These are phyloP conservation scores for Leccinum subrobustum DNA, from an alignment of 1,284 basidiomycete species.

Conservation along the genomic window DNA sequence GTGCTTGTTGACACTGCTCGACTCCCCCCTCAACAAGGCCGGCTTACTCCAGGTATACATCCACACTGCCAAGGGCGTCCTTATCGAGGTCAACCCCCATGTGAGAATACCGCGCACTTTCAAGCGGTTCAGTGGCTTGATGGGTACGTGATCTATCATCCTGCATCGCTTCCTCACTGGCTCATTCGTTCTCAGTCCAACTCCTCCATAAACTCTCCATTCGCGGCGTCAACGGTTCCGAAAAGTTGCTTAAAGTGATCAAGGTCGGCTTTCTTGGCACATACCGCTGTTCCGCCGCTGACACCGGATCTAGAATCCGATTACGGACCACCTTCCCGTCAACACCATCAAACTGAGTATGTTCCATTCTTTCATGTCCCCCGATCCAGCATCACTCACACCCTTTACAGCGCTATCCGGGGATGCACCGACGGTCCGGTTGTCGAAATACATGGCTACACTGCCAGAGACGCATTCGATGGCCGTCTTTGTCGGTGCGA, in stretches of 20 bases:
- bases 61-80: slow-evolving; percentile 93
- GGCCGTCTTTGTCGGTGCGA: slow-evolving; percentile 96
- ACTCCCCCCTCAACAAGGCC: slow-evolving; percentile 98
- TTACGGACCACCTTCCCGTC: slow-evolving; percentile 92
- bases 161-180: background rate
- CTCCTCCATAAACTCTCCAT: slow-evolving; percentile 95
- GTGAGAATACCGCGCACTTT: slow-evolving; percentile 98
- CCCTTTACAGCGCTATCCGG: slow-evolving; percentile 76
- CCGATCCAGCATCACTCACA: slow-evolving; percentile 15
- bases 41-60: slow-evolving; percentile 98
- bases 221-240: slow-evolving; percentile 92
- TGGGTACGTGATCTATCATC: slow-evolving; percentile 65
- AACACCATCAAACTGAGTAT: slow-evolving; percentile 95
- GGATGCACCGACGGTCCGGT: slow-evolving; percentile 81
- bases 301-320: slow-evolving; percentile 70
- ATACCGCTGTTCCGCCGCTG: slow-evolving; percentile 2
- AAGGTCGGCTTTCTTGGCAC: slow-evolving; percentile 49
- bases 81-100: slow-evolving; percentile 98
- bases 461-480: slow-evolving; percentile 87
- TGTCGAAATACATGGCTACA: slow-evolving; percentile 81
- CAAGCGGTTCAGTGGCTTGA: slow-evolving; percentile 97
- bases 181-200: slow-evolving; percentile 69
- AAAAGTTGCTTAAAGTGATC: slow-evolving; percentile 96
- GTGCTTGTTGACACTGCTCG: slow-evolving; percentile 95
- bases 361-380: slow-evolving; percentile 32